A percentile compares a stretch with the other conserved stretches of the same genome.
phyloP scores from a whole-genome alignment of 31 red algal genomes.

The Asparagopsis taxiformis region DNA sequence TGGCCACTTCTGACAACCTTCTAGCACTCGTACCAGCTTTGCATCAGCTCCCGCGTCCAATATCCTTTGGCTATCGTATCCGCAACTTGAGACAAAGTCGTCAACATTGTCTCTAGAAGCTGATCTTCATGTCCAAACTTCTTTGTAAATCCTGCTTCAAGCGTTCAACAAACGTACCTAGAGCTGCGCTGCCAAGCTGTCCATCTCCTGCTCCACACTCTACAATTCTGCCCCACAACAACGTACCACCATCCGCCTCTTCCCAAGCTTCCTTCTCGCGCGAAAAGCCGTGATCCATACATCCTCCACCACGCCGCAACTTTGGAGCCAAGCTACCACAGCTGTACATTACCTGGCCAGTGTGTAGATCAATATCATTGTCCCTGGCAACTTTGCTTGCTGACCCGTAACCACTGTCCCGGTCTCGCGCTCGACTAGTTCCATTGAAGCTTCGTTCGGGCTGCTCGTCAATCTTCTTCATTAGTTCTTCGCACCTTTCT shows the following conservation, averaged over 20 bases:
- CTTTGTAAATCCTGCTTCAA: no score
- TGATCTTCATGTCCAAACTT: no score
- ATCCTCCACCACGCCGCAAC: slow-evolving; percentile 79
- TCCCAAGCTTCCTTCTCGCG: slow-evolving; percentile 70
- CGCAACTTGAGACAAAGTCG: no score
- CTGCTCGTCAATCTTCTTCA: slow-evolving; percentile 50
- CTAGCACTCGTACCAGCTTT: slow-evolving; percentile 4
- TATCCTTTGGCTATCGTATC: no score
- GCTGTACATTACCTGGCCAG: slow-evolving; percentile 87
- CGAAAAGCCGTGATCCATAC: slow-evolving; percentile 69
- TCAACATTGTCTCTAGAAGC: no score
- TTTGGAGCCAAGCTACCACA: slow-evolving; percentile 97
- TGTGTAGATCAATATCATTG: slow-evolving; percentile 77
- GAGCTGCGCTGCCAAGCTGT: not conserved
- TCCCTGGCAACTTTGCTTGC: slow-evolving; percentile 74
- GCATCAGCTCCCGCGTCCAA: slow-evolving; percentile 11
- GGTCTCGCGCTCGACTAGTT: slow-evolving; percentile 7
- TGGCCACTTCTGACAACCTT: slow-evolving; percentile 2
- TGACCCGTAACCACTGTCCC: slow-evolving; percentile 47
- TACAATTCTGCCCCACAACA: slow-evolving; percentile 58
- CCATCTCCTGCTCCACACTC: not conserved
- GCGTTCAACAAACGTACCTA: slow-evolving; percentile 22
- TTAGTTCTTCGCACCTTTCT: slow-evolving; percentile 28
- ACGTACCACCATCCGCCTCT: slow-evolving; percentile 71
- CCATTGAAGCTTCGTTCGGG: slow-evolving; percentile 4